Evolutionary conservation across 768 basidiomycete genomes (phyloP).

Genomic region (Strobilomyces echinocephalus): DNA sequence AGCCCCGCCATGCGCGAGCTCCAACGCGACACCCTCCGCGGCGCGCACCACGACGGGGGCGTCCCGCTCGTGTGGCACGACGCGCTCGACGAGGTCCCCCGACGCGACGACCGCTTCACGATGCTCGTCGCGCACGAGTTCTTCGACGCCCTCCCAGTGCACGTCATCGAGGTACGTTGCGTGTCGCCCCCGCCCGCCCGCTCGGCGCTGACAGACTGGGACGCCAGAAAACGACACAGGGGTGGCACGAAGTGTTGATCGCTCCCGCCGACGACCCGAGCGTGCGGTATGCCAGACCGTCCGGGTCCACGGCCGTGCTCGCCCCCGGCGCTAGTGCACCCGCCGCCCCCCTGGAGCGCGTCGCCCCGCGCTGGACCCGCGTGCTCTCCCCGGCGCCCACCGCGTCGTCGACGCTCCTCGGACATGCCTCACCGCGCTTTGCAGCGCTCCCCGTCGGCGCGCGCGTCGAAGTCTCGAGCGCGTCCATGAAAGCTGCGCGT

Average conservation of each 20-base stretch:
- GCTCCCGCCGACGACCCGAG: constrained; percentile 41
- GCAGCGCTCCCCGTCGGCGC: constrained; percentile 59
- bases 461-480: constrained; percentile 76
- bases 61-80: constrained; percentile 66
- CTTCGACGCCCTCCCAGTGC: constrained; percentile 93
- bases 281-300: constrained; percentile 22
- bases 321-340: too few relatives aligned
- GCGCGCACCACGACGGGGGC: constrained; percentile 25
- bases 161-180: constrained; percentile 70
- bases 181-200: background rate
- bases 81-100: constrained; percentile 61
- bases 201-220: too few relatives aligned
- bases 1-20: constrained; percentile 60
- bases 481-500: constrained; percentile 63
- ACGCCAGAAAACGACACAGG: constrained; percentile 66
- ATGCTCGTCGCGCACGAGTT: constrained; percentile 95
- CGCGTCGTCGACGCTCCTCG: constrained; percentile 51
- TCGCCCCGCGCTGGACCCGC: constrained; percentile 47
- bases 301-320: constrained; percentile 1
- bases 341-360: constrained; percentile 3
- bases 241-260: constrained; percentile 86
- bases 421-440: constrained; percentile 67
- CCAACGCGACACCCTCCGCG: constrained; percentile 51
- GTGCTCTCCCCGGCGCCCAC: constrained; percentile 62
- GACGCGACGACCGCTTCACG: constrained; percentile 54